Evolutionary conservation across 805 yeast genomes (phyloP).

Genomic region (Candida chauliodis): DNA sequence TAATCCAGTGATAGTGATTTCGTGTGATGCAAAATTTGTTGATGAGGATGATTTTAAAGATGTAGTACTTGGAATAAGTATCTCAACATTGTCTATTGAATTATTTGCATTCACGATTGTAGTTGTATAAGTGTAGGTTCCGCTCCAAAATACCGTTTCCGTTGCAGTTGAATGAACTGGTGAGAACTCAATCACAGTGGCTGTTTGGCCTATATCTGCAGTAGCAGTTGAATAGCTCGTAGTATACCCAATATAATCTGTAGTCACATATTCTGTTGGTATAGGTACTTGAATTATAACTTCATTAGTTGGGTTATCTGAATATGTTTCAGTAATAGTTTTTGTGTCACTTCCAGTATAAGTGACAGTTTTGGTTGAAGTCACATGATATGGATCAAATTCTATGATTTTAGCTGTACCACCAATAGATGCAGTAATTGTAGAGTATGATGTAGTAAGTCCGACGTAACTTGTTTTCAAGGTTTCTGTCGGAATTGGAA

Average conservation of each 20-base stretch:
- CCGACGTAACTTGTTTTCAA: conserved; percentile 13
- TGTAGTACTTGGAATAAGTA: background rate
- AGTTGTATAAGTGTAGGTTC: background rate
- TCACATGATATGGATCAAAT: conserved; percentile 2
- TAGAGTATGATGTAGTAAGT: conserved; percentile 11
- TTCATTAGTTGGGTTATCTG: conserved; percentile 6
- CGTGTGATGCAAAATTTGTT: conserved; percentile 10
- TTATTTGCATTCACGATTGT: background rate
- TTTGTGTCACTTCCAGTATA: conserved; percentile 10
- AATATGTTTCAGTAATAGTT: conserved; percentile 10
- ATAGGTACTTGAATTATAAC: conserved; percentile 5
- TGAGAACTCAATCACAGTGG: background rate
- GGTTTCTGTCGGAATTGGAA: conserved; percentile 16
- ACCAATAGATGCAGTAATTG: conserved; percentile 16
- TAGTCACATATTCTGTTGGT: background rate
- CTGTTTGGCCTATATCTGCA: background rate
- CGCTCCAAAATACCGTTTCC: background rate
- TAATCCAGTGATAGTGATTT: conserved; percentile 10
- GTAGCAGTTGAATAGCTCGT: background rate
- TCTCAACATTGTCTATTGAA: background rate
- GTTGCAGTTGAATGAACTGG: background rate
- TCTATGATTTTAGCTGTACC: conserved; percentile 15
- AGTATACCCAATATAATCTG: background rate
- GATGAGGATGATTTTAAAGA: conserved; percentile 3
- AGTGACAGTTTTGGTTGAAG: conserved; percentile 8